phyloP scores from a whole-genome alignment of 2,329 filamentous ascomycete genomes.

The Alternaria solani region DNA sequence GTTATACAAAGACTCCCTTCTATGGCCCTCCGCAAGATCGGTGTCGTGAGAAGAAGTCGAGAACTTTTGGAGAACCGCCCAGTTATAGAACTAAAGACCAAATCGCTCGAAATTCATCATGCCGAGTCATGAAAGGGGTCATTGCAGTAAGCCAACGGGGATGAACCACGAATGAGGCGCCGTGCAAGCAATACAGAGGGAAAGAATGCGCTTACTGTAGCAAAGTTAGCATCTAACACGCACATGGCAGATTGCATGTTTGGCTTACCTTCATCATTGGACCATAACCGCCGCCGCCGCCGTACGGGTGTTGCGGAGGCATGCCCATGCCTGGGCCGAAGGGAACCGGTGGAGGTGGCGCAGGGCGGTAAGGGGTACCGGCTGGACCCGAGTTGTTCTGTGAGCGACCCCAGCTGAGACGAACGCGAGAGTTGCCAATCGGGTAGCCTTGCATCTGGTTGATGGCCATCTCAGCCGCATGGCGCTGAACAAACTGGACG shows the following conservation, averaged over 20 bases:
- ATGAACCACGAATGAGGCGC: slow-evolving; percentile 46
- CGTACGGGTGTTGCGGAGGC: slow-evolving; percentile 67
- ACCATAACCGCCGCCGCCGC: slow-evolving; percentile 63
- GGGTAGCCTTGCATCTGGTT: slow-evolving; percentile 99
- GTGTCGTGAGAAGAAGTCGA: slow-evolving; percentile 48
- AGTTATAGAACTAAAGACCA: slow-evolving; percentile 46
- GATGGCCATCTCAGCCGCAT: slow-evolving; percentile 99
- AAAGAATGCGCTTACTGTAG: slow-evolving; percentile 51
- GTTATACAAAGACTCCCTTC: slow-evolving; percentile 50
- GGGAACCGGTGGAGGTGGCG: slow-evolving; percentile 76
- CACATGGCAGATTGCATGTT: neutral
- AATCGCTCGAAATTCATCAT: slow-evolving; percentile 50
- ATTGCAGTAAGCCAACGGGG: slow-evolving; percentile 47
- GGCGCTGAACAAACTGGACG: slow-evolving; percentile 98
- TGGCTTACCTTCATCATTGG: slow-evolving; percentile 71
- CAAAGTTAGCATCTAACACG: slow-evolving; percentile 21
- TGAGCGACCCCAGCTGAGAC: slow-evolving; percentile 94
- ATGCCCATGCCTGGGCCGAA: slow-evolving; percentile 73
- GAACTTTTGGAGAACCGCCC: slow-evolving; percentile 52
- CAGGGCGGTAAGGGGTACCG: slow-evolving; percentile 94
- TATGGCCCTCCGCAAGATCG: slow-evolving; percentile 47
- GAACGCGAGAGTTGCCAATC: slow-evolving; percentile 97
- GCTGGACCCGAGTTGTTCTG: slow-evolving; percentile 99
- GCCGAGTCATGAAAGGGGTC: slow-evolving; percentile 49
- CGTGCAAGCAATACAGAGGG: slow-evolving; percentile 45